phyloP scores from a whole-genome alignment of 768 basidiomycete species.

The Kwoniella sp. region DNA sequence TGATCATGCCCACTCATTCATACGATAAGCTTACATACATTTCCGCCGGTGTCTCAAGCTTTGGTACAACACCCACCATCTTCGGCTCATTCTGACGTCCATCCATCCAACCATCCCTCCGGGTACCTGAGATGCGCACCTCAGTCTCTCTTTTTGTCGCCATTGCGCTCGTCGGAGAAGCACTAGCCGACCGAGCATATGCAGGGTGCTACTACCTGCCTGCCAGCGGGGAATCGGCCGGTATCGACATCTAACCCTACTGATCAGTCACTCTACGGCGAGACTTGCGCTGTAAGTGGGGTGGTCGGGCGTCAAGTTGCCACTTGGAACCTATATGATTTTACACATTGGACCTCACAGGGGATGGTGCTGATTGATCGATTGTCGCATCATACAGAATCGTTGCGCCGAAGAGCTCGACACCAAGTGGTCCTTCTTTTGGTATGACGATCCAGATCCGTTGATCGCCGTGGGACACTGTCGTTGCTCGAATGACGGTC shows the following conservation, averaged over 20 bases:
- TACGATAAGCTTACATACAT: no score
- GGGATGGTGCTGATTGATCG: neutral
- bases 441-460: neutral
- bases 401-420: neutral
- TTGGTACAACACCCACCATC: no score
- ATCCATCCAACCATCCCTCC: no score
- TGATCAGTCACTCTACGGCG: neutral
- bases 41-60: no score
- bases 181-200: neutral
- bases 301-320: neutral
- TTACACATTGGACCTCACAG: neutral
- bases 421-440: neutral
- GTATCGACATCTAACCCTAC: neutral
- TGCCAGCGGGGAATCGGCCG: slow-evolving; percentile 1
- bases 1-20: no score
- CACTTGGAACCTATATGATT: no score
- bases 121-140: no score
- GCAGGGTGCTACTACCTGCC: slow-evolving; percentile 4
- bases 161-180: neutral
- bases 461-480: neutral
- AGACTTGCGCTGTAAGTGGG: neutral
- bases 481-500: neutral
- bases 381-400: neutral
- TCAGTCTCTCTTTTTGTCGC: neutral
- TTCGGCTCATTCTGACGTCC: no score